Percentiles rank a stretch among this genome's conserved stretches.
Evolutionary conservation across 208 protist species (phyloP).

Genomic region (Spongospora subterranea): DNA sequence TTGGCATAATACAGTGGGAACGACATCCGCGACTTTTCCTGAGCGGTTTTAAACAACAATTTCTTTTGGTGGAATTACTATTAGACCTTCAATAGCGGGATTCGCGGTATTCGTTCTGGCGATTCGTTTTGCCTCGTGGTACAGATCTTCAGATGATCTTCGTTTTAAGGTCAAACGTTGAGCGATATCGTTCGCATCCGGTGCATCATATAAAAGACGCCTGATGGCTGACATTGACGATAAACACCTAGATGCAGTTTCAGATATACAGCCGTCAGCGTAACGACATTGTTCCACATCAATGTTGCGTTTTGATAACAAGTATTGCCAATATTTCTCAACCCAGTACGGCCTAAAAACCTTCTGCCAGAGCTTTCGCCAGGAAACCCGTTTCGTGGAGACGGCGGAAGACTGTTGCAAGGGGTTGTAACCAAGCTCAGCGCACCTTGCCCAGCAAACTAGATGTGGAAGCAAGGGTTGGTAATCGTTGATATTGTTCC

Average conservation of each 20-base stretch:
- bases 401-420: not conserved
- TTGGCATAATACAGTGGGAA: not conserved
- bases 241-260: not conserved
- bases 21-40: not conserved
- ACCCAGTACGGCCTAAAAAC: constrained; percentile 26
- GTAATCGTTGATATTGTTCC: too few relatives aligned
- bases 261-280: not conserved
- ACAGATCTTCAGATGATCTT: constrained; percentile 16
- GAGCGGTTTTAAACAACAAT: not conserved
- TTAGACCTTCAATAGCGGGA: not conserved
- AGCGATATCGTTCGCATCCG: not conserved
- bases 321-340: constrained; percentile 38
- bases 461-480: too few relatives aligned
- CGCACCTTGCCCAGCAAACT: too few relatives aligned
- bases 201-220: not conserved
- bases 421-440: not conserved
- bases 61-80: not conserved
- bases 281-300: not conserved
- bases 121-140: constrained; percentile 32
- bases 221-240: not conserved
- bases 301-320: constrained; percentile 49
- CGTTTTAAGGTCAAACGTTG: not conserved
- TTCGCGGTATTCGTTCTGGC: not conserved
- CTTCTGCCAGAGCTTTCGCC: too few relatives aligned
- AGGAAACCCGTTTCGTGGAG: not conserved